These are phyloP conservation scores for Byssothecium circinans DNA, from an alignment of 2,329 filamentous ascomycete genomes.

Conservation along the genomic window DNA sequence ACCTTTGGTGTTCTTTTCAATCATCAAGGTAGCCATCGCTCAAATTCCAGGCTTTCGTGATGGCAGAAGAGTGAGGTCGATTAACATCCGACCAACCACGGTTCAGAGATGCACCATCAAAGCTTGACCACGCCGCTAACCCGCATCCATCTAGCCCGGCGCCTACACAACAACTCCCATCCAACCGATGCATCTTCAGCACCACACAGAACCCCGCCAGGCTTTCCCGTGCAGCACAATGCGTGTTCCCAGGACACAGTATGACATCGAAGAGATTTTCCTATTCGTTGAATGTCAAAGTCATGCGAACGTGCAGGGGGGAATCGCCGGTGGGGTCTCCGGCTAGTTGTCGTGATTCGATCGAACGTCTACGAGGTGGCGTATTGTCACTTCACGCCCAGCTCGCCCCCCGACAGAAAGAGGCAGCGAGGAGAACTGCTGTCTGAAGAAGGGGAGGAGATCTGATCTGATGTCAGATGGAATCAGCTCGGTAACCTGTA, in stretches of 20 bases:
- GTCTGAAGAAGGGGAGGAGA: slow-evolving; percentile 7
- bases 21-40: neutral
- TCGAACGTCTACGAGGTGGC: slow-evolving; percentile 28
- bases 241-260: slow-evolving; percentile 25
- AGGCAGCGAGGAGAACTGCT: slow-evolving; percentile 7
- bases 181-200: slow-evolving; percentile 19
- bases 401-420: slow-evolving; percentile 9
- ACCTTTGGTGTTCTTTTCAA: neutral
- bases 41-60: neutral
- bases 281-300: slow-evolving; percentile 30
- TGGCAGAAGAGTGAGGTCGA: neutral
- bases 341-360: slow-evolving; percentile 28
- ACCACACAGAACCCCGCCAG: slow-evolving; percentile 27
- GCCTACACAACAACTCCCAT: slow-evolving; percentile 12
- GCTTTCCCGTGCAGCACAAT: slow-evolving; percentile 32
- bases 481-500: slow-evolving; percentile 1
- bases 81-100: neutral
- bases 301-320: slow-evolving; percentile 40
- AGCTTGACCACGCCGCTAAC: slow-evolving; percentile 14
- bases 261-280: slow-evolving; percentile 15
- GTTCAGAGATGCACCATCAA: slow-evolving; percentile 2
- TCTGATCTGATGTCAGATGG: slow-evolving; percentile 19
- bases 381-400: slow-evolving; percentile 14
- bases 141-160: slow-evolving; percentile 15
- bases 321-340: slow-evolving; percentile 13